phyloP scores from a whole-genome alignment of 1,139 yeast species.

The Pneumocystis sp. region DNA sequence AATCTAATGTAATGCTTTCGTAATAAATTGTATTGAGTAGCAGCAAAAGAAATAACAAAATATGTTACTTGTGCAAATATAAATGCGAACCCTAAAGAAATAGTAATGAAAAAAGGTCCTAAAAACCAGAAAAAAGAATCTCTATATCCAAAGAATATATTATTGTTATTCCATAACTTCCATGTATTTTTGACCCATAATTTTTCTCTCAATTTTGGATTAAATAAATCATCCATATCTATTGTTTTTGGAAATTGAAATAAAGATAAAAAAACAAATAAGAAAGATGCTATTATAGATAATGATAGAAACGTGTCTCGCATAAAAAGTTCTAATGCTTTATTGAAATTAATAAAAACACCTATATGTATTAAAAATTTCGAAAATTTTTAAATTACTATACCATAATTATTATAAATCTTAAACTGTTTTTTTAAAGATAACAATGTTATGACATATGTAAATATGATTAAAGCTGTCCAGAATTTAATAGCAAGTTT shows the following conservation, averaged over 20 bases:
- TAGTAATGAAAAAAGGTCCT: conserved; percentile 42
- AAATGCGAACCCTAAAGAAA: conserved; percentile 36
- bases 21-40: not conserved
- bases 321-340: conserved; percentile 30
- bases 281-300: conserved; percentile 23
- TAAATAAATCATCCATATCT: not conserved
- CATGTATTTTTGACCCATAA: conserved; percentile 1
- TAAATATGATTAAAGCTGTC: conserved; percentile 22
- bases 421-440: conserved; percentile 20
- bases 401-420: conserved; percentile 15
- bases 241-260: conserved; percentile 4
- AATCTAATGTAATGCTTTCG: not conserved
- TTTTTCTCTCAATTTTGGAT: not conserved
- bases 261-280: conserved; percentile 26
- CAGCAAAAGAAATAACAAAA: not conserved
- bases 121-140: conserved; percentile 42
- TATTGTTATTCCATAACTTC: conserved; percentile 23
- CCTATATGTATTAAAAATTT: conserved; percentile 17
- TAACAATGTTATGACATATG: conserved; percentile 20
- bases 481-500: conserved; percentile 25
- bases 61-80: conserved; percentile 8
- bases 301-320: conserved; percentile 19
- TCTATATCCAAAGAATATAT: conserved; percentile 51
- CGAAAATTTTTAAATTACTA: not conserved
- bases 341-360: conserved; percentile 37